phyloP scores from a whole-genome alignment of 2,329 filamentous ascomycete genomes.

The Trichoderma brevicompactum region DNA sequence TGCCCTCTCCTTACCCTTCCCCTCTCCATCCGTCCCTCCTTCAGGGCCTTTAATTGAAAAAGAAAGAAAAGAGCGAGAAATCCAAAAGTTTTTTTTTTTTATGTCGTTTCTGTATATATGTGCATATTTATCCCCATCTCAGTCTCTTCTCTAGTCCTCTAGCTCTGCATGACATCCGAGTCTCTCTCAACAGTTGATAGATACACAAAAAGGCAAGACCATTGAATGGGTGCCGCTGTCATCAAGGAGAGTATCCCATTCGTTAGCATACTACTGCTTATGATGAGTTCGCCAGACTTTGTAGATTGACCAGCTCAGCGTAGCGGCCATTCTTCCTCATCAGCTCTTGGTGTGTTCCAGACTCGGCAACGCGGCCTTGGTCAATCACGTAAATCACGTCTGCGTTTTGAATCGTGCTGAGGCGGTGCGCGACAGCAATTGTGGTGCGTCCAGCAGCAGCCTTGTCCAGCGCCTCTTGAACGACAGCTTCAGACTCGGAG shows the following conservation, averaged over 20 bases:
- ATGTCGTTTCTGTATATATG: slow-evolving; percentile 13
- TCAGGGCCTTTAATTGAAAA: not conserved
- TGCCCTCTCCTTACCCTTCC: not conserved
- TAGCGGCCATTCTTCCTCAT: slow-evolving; percentile 74
- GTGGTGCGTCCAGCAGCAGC: slow-evolving; percentile 86
- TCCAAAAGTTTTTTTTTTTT: not conserved
- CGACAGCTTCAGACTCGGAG: slow-evolving; percentile 76
- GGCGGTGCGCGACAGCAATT: slow-evolving; percentile 88
- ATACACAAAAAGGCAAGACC: not conserved
- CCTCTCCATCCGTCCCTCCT: not conserved
- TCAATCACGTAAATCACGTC: slow-evolving; percentile 98
- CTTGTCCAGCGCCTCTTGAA: slow-evolving; percentile 79
- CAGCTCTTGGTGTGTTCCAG: slow-evolving; percentile 76
- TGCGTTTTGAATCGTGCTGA: slow-evolving; percentile 92
- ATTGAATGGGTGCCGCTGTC: not conserved
- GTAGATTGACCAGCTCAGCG: slow-evolving; percentile 77
- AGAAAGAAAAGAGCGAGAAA: not conserved
- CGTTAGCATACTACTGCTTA: slow-evolving; percentile 16
- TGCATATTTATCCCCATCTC: not conserved
- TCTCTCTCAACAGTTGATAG: not conserved
- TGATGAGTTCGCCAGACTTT: slow-evolving; percentile 67
- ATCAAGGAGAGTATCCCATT: not conserved
- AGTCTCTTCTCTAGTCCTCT: not conserved
- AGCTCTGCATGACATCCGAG: not conserved
- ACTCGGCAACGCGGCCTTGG: slow-evolving; percentile 82